Conservation (phyloP, 192 early-diverging fungal species). For the Diversispora epigaea region DNA sequence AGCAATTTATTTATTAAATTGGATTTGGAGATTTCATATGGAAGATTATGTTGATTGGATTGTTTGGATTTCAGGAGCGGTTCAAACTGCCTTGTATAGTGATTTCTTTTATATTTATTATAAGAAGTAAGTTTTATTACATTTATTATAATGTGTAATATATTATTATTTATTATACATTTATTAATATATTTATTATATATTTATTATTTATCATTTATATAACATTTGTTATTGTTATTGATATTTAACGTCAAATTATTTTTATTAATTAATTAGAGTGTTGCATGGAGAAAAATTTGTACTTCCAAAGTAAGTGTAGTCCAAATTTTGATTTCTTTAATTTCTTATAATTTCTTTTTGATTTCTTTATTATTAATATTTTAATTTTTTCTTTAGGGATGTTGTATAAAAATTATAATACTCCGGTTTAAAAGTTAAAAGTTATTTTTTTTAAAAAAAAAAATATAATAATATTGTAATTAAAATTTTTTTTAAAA, state of each 20-base stretch:
- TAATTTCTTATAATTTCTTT: too few relatives aligned
- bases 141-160: neutral
- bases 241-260: neutral
- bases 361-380: too few relatives aligned
- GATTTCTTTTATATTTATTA: constrained; percentile 99
- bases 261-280: neutral
- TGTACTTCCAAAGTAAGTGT: constrained; percentile 26
- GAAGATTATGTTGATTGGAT: constrained; percentile 81
- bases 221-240: neutral
- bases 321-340: too few relatives aligned
- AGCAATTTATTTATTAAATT: constrained; percentile 67
- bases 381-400: too few relatives aligned
- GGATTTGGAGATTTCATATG: constrained; percentile 87
- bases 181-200: constrained; percentile 84
- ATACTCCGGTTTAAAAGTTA: too few relatives aligned
- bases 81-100: constrained; percentile 93
- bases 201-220: too few relatives aligned
- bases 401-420: too few relatives aligned
- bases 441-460: too few relatives aligned
- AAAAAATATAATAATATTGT: too few relatives aligned
- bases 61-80: constrained; percentile 82
- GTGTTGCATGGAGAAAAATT: constrained; percentile 36
- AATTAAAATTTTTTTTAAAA: too few relatives aligned
- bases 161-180: neutral
- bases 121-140: constrained; percentile 53